Evolutionary conservation across 176 grass and related monocot genomes (phyloP).

Genomic region (Carex scoparia): DNA sequence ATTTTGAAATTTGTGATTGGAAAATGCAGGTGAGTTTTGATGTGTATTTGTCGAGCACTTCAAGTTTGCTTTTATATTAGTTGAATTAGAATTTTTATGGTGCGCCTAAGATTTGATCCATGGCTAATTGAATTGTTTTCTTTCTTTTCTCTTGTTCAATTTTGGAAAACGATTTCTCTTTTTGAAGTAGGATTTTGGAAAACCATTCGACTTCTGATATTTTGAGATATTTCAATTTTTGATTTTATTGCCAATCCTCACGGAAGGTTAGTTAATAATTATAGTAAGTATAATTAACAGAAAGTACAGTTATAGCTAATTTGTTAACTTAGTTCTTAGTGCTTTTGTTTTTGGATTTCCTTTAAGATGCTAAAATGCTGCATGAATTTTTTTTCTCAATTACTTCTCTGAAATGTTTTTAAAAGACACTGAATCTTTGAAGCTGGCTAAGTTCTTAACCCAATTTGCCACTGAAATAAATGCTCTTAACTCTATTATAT

Average conservation of each 20-base stretch:
- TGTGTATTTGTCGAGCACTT: background rate
- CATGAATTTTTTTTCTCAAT: background rate
- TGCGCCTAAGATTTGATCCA: background rate
- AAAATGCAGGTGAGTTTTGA: background rate
- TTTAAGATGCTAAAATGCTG: background rate
- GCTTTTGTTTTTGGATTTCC: background rate
- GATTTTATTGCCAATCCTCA: background rate
- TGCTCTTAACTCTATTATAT: no score
- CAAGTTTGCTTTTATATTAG: no score
- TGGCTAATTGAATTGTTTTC: background rate
- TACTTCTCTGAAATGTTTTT: background rate
- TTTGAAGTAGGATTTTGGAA: background rate
- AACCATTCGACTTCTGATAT: background rate
- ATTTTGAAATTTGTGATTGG: conserved; percentile 5
- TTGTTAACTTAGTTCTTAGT: background rate
- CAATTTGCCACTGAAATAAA: background rate
- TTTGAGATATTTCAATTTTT: background rate
- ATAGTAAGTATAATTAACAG: conserved; percentile 1
- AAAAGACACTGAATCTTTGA: background rate
- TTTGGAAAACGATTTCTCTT: background rate
- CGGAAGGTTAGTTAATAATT: background rate
- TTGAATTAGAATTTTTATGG: background rate
- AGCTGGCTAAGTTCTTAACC: background rate
- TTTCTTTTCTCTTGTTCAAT: background rate
- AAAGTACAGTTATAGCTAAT: conserved; percentile 6